phyloP scores from a whole-genome alignment of 306 rosid genomes.

The Nissolia schottii region DNA sequence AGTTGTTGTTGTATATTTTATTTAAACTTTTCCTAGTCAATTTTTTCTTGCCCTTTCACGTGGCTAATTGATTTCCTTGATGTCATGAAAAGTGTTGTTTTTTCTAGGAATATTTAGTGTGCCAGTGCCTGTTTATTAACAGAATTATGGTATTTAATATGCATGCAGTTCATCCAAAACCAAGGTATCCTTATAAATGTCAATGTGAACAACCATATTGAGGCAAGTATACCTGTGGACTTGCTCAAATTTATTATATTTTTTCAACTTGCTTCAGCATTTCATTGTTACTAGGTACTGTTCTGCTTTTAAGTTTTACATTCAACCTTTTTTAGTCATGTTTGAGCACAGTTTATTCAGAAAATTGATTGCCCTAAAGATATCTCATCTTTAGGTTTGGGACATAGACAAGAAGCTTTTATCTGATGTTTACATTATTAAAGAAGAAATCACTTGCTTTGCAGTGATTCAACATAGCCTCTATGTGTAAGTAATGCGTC shows the following conservation, averaged over 20 bases:
- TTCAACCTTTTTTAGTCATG: neutral
- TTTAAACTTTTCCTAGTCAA: no score
- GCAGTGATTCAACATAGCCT: conserved; percentile 50
- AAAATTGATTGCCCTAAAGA: conserved; percentile 7
- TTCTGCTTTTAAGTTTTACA: neutral
- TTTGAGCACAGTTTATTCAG: neutral
- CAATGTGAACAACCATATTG: conserved; percentile 59
- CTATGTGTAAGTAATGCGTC: conserved; percentile 57
- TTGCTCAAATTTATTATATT: neutral
- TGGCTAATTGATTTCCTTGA: neutral
- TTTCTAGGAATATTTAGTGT: neutral
- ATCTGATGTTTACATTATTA: conserved; percentile 40
- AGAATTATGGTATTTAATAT: conserved; percentile 6
- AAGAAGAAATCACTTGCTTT: conserved; percentile 62
- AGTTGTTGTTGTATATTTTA: no score
- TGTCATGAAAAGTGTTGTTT: neutral
- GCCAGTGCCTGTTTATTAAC: neutral
- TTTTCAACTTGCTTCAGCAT: neutral
- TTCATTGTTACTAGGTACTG: neutral
- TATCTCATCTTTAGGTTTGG: conserved; percentile 64
- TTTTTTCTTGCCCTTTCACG: neutral
- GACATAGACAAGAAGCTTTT: conserved; percentile 58
- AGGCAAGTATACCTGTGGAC: conserved; percentile 45
- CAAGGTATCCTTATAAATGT: conserved; percentile 66
- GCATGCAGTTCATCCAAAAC: conserved; percentile 64